A percentile compares a stretch with the other conserved stretches of the same genome.
These are phyloP conservation scores for Leersia perrieri DNA, from an alignment of 176 grass and related monocot genomes.

Conservation along the genomic window DNA sequence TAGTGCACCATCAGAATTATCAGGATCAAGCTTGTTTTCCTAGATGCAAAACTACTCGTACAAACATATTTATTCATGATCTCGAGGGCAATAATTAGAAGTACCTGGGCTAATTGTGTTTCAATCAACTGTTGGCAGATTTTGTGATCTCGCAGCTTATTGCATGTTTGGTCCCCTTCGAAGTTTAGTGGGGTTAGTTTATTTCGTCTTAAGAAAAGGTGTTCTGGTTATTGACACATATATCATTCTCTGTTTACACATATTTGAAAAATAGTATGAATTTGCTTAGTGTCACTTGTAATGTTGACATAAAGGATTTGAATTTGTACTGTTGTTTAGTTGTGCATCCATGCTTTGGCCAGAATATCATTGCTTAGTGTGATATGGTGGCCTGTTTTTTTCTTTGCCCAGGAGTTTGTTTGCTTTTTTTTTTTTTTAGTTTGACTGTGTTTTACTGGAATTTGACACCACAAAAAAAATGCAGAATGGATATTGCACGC, in stretches of 20 bases:
- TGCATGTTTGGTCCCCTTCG: background rate
- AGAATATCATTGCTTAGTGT: slow-evolving; percentile 12
- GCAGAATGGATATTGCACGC: slow-evolving; percentile 90
- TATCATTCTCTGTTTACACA: background rate
- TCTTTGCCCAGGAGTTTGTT: background rate
- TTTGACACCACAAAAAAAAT: slow-evolving; percentile 49
- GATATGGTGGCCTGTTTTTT: background rate
- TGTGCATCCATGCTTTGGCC: background rate
- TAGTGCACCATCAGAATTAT: background rate
- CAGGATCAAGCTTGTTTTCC: background rate
- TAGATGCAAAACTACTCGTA: background rate
- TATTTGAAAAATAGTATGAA: background rate
- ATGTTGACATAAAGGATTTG: too few relatives aligned
- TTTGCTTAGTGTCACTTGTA: background rate
- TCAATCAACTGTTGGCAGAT: background rate
- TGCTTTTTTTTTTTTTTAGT: slow-evolving; percentile 7
- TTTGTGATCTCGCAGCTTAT: background rate
- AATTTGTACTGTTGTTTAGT: background rate
- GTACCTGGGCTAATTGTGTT: background rate
- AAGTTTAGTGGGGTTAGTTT: background rate
- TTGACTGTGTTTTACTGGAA: slow-evolving; percentile 11
- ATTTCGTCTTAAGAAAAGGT: background rate
- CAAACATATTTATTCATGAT: background rate
- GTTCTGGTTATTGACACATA: background rate
- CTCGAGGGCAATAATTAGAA: background rate